Evolutionary conservation across 2,329 filamentous ascomycete genomes (phyloP).

Genomic region (Fusarium sacchari): DNA sequence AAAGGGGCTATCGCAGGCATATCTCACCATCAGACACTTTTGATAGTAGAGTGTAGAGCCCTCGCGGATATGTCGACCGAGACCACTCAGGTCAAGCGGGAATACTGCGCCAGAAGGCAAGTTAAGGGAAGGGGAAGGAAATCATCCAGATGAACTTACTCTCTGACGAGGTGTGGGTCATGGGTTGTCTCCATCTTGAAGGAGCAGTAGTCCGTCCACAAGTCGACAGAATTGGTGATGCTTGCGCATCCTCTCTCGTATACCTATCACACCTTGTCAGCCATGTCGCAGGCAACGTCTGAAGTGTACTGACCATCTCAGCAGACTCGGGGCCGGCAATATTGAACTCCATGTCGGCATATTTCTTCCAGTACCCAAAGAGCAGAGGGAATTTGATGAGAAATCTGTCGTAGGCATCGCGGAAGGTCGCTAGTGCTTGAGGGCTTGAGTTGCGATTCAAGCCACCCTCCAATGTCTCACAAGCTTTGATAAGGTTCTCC

Average conservation of each 20-base stretch:
- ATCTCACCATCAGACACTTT: conserved; percentile 73
- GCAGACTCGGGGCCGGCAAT: conserved; percentile 97
- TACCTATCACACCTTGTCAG: conserved; percentile 65
- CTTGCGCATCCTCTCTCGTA: conserved; percentile 96
- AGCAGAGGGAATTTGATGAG: conserved; percentile 93
- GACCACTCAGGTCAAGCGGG: conserved; percentile 54
- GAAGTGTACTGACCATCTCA: conserved; percentile 78
- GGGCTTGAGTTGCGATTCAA: conserved; percentile 97
- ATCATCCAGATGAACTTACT: conserved; percentile 85
- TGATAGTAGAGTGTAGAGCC: conserved; percentile 52
- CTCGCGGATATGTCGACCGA: conserved; percentile 50
- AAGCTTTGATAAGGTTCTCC: conserved; percentile 89
- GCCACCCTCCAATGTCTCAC: conserved; percentile 88
- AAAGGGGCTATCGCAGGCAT: conserved; percentile 68
- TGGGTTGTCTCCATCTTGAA: conserved; percentile 99
- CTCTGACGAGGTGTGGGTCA: conserved; percentile 93
- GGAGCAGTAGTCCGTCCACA: conserved; percentile 96
- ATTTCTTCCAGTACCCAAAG: conserved; percentile 99
- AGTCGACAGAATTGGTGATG: conserved; percentile 91
- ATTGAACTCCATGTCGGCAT: conserved; percentile 96
- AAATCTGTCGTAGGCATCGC: conserved; percentile 91
- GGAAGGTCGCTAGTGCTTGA: conserved; percentile 86
- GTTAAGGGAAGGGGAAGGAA: conserved; percentile 77
- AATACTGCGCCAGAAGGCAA: conserved; percentile 59
- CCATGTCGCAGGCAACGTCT: background rate